A percentile compares a stretch with the other conserved stretches of the same genome.
Evolutionary conservation across 2,329 filamentous ascomycete species (phyloP).

Genomic region (Periconia digitata): DNA sequence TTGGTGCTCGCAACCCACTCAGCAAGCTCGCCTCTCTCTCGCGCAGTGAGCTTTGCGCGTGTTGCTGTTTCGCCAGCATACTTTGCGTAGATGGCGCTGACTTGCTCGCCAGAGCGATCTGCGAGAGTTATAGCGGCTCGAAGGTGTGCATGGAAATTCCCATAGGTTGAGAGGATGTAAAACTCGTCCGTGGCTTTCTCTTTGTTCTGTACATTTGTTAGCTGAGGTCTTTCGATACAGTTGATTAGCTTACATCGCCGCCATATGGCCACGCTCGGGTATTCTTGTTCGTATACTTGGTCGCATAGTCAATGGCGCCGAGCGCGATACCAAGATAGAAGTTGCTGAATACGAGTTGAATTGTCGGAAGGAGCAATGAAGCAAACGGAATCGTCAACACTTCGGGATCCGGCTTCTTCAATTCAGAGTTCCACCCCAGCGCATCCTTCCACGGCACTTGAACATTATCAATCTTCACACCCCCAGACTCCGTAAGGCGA

Average conservation of each 20-base stretch:
- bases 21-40: slow-evolving; percentile 61
- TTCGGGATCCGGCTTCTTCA: slow-evolving; percentile 54
- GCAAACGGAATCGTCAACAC: slow-evolving; percentile 58
- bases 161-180: slow-evolving; percentile 66
- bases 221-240: background rate
- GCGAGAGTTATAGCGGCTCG: slow-evolving; percentile 61
- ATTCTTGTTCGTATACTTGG: slow-evolving; percentile 57
- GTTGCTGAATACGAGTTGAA: slow-evolving; percentile 67
- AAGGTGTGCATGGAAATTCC: slow-evolving; percentile 64
- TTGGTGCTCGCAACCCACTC: slow-evolving; percentile 66
- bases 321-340: slow-evolving; percentile 66
- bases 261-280: slow-evolving; percentile 67
- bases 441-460: slow-evolving; percentile 62
- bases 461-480: slow-evolving; percentile 62
- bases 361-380: slow-evolving; percentile 62
- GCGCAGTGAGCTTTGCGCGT: slow-evolving; percentile 51
- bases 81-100: slow-evolving; percentile 51
- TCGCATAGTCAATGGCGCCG: slow-evolving; percentile 58
- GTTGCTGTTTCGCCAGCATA: slow-evolving; percentile 37
- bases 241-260: slow-evolving; percentile 48
- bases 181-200: slow-evolving; percentile 62
- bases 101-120: slow-evolving; percentile 56
- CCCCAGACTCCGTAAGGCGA: slow-evolving; percentile 64
- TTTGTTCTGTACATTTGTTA: slow-evolving; percentile 48
- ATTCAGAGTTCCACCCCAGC: slow-evolving; percentile 58